Evolutionary conservation across 345 rosid species (phyloP), one percentile per base, ranked within the genome.

Genomic region (Gossypium longicalyx): DNA sequence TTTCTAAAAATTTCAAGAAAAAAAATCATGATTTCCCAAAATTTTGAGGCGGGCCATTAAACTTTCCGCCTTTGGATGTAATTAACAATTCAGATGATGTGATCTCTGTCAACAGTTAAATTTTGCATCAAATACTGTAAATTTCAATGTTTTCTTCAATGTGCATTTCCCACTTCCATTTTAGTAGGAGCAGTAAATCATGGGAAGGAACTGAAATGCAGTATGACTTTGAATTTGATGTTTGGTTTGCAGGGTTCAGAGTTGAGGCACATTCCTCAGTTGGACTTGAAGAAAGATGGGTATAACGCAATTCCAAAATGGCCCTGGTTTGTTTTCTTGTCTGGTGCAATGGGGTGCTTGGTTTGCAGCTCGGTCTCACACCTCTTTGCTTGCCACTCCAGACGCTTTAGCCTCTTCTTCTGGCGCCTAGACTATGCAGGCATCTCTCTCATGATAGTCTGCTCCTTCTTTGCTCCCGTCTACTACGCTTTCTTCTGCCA

Each of bases 361-460:
- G 79, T 90, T 22, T 91, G 91, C 86, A 95, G 98, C 84, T 86
- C 98, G 22, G 77, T 95, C 75, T 93, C 99, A 57, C 99, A 95
- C 82, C 98, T 93, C 74, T 88, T 95, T 9, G 98, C 97, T 62
- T 93, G 93, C 77, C 99, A 95, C 77, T 93, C 99, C 8, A 86
- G 78, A 77, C 74, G 79, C 27, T 89, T 87, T 84, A 84, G 79
- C 84, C 80, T 85, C 82, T 88, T 93, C 90, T 93, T 95, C 81
- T 93, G 99, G 99, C 94, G 97, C 41, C 85, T 95, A 3, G 97
- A 95, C 82, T 95, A 95, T 3, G 93, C 98, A 0, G 98, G 98
- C 57, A 95, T 95, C 80, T 93, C 97, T 47, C 85, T 91, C 57
- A 93, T 93, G 98, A 93, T 95, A 9, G 87, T 95, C 78, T 90